Conservation (phyloP, 208 protist species). For the Novymonas esmeraldas region DNA sequence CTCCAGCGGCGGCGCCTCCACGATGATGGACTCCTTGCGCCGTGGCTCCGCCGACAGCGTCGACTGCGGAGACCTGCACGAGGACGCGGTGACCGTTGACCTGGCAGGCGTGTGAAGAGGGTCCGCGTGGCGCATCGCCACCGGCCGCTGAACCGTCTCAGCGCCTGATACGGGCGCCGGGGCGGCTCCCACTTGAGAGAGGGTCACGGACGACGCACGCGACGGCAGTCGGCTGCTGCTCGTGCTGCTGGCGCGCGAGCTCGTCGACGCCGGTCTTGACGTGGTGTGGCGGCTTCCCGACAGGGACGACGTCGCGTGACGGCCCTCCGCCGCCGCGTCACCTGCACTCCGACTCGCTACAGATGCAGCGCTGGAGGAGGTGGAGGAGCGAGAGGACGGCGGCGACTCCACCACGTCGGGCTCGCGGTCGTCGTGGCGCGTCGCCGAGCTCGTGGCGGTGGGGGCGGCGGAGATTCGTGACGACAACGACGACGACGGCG, state of each 20-base stretch:
- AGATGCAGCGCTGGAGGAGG: too few species aligned
- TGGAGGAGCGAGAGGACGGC: too few species aligned
- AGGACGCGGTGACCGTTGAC: not conserved
- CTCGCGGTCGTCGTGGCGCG: too few species aligned
- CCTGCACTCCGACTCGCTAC: too few species aligned
- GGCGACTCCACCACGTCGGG: too few species aligned
- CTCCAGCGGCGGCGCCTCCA: not conserved
- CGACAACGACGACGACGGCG: too few species aligned
- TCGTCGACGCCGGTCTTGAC: not conserved
- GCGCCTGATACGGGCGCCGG: not conserved
- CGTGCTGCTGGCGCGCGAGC: not conserved
- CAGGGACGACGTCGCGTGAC: too few species aligned
- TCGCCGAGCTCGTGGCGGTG: too few species aligned
- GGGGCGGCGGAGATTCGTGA: too few species aligned
- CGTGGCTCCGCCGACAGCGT: not conserved
- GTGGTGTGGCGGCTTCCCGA: too few species aligned
- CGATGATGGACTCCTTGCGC: not conserved
- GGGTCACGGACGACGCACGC: conserved; percentile 12
- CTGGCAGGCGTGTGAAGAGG: not conserved
- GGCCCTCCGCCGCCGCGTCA: too few species aligned
- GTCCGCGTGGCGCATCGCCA: not conserved
- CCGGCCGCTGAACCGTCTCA: not conserved
- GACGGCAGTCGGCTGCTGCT: conserved; percentile 16
- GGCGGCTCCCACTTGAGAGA: not conserved
- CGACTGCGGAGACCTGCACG: not conserved